These are phyloP conservation scores for Beauveria australis DNA, from an alignment of 2,329 filamentous ascomycete species.

Conservation along the genomic window DNA sequence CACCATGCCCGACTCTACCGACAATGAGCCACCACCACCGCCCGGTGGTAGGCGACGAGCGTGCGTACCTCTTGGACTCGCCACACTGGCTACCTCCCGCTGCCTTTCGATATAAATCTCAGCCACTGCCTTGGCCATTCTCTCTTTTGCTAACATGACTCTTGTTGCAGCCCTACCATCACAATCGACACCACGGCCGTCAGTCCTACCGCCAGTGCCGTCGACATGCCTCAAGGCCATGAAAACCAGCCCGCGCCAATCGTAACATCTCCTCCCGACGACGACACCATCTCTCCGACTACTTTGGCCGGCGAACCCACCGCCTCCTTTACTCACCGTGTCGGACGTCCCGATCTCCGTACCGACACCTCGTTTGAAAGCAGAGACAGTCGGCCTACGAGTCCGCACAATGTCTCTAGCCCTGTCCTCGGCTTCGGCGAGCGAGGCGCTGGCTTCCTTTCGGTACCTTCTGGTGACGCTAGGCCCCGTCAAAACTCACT, in stretches of 20 bases:
- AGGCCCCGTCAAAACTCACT: conserved; percentile 61
- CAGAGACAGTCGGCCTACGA: conserved; percentile 58
- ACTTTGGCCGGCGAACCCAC: conserved; percentile 25
- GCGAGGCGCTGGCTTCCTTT: conserved; percentile 47
- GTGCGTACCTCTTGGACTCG: conserved; percentile 22
- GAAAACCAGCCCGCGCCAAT: conserved; percentile 17
- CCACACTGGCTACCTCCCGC: conserved; percentile 4
- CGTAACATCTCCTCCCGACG: conserved; percentile 30
- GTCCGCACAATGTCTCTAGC: conserved; percentile 63
- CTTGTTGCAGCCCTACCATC: conserved; percentile 38
- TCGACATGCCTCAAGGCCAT: conserved; percentile 22
- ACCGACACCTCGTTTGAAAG: conserved; percentile 56
- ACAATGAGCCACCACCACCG: conserved; percentile 15
- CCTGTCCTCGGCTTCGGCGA: conserved; percentile 40
- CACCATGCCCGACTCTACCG: conserved; percentile 18
- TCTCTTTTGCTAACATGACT: not conserved
- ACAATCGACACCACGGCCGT: conserved; percentile 45
- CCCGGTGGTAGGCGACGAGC: conserved; percentile 26
- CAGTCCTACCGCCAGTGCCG: conserved; percentile 19
- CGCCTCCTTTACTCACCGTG: conserved; percentile 19
- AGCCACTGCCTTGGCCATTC: not conserved
- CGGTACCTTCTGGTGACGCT: conserved; percentile 50
- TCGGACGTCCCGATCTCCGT: conserved; percentile 35
- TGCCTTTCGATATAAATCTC: not conserved
- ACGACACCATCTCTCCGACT: conserved; percentile 33